phyloP scores from a whole-genome alignment of 148 eudicot species.

The Selenicereus undatus region DNA sequence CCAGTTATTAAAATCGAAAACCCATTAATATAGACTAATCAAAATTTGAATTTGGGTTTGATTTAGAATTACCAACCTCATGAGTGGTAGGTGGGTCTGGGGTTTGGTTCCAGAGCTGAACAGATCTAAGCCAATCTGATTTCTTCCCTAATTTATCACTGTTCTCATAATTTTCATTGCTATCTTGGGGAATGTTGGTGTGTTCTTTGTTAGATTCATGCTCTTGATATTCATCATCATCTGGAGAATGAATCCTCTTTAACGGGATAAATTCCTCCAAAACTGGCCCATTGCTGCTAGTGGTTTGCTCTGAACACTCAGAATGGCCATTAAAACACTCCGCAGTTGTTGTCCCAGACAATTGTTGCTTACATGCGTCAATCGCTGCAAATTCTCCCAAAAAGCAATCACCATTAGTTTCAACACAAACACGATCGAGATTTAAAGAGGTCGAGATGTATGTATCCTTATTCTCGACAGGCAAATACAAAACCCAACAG shows the following conservation, averaged over 20 bases:
- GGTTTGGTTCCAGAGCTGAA: conserved; percentile 52
- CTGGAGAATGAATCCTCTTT: conserved; percentile 30
- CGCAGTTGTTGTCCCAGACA: conserved; percentile 33
- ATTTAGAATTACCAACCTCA: conserved; percentile 29
- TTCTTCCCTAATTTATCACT: conserved; percentile 35
- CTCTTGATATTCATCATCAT: conserved; percentile 26
- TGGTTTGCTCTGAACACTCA: conserved; percentile 60
- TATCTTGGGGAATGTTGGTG: not conserved
- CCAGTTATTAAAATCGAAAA: not conserved
- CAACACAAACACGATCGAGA: not conserved
- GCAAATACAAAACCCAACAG: not conserved
- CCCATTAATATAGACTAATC: not conserved
- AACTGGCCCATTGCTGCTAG: conserved; percentile 45
- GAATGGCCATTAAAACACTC: conserved; percentile 48
- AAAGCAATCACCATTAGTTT: no score
- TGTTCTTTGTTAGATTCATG: conserved; percentile 23
- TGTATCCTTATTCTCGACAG: not conserved
- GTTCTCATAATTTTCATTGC: not conserved
- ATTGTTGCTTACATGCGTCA: conserved; percentile 68
- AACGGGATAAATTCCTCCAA: conserved; percentile 58
- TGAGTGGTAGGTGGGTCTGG: conserved; percentile 43
- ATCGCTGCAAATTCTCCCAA: conserved; percentile 47
- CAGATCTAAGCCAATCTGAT: conserved; percentile 77
- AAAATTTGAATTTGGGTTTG: not conserved
- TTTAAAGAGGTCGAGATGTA: not conserved